phyloP scores from a whole-genome alignment of 1,284 basidiomycete genomes.

The Malassezia arunalokei region DNA sequence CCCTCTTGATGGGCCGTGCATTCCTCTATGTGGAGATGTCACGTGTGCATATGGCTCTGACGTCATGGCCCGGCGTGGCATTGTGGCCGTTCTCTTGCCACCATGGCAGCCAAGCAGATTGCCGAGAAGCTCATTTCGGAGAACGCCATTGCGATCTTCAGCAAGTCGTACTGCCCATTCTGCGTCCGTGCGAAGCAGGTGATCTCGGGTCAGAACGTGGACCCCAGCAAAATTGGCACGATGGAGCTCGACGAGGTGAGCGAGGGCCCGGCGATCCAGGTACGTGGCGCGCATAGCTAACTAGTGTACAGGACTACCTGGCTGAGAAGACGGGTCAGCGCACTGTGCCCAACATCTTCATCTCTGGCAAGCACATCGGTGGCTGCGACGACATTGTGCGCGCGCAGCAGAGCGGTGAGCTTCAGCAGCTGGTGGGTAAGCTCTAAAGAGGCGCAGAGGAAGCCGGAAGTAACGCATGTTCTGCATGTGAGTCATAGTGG shows the following conservation, averaged over 20 bases:
- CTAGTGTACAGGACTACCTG: slow-evolving; percentile 39
- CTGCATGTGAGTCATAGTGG: not conserved
- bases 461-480: slow-evolving; percentile 1
- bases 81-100: not conserved
- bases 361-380: slow-evolving; percentile 46
- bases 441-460: slow-evolving; percentile 1
- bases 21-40: slow-evolving; percentile 2
- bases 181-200: slow-evolving; percentile 44
- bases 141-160: slow-evolving; percentile 46
- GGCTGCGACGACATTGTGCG: slow-evolving; percentile 38
- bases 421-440: slow-evolving; percentile 38
- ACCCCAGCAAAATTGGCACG: slow-evolving; percentile 36
- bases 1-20: no score
- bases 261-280: slow-evolving; percentile 39
- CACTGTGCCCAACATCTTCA: slow-evolving; percentile 49
- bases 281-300: slow-evolving; percentile 8
- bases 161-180: slow-evolving; percentile 46
- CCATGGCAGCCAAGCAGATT: slow-evolving; percentile 42
- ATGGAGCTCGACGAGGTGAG: slow-evolving; percentile 47
- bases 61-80: not conserved
- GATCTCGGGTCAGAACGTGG: slow-evolving; percentile 37
- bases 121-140: slow-evolving; percentile 44
- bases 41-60: not conserved
- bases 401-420: slow-evolving; percentile 37
- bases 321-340: slow-evolving; percentile 47